Evolutionary conservation across 1,284 basidiomycete species (phyloP), one percentile per base, ranked within the genome.

Genomic region (Trichosporon sp.): DNA sequence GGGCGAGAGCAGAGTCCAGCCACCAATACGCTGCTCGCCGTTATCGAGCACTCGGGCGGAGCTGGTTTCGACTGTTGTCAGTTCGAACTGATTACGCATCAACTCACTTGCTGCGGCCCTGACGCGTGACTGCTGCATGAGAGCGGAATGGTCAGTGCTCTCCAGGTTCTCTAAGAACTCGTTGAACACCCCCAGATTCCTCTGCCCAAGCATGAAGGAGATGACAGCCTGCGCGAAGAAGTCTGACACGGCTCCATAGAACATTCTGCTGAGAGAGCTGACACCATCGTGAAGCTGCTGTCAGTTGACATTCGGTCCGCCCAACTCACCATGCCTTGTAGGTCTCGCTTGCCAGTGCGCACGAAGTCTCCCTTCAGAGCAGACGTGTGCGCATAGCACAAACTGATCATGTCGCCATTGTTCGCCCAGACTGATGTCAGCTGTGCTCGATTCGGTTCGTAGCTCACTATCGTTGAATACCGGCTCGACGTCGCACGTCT

Each of bases 161-260:
- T 90, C 88, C 58, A 96, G 82, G 70, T 88, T 92, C 65, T 89
- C 84, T 59, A 95, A 81, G 77, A 96, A 96, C 77, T 96, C 94
- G 34, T 91, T 89, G 80, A 96, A 96, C 4, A 95, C 91, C 33
- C 89, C 85, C 23, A 88, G 76, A 0, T 88, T 89, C 63, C 94
- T 89, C 77, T 93, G 88, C 27, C 94, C 94, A 14, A 81, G 87
- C 83, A 91, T 87, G 75, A 89, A 96, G 75, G 95, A 92, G 70
- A 95, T 92, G 58, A 93, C 90, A 1, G 93, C 91, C 82, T 99
- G 95, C 60, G 87, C 89, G 81, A 97, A 99, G 87, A 95, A 98
- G 81, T 98, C 95, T 64, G 89, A 89, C 72, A 95, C 78, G 0
- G 82, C 81, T n/a, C 79, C 81, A 59, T 81, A 81, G 63, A 81